Percentiles rank a stretch among this genome's conserved stretches.
Conservation (phyloP, 495 filamentous ascomycete genomes). For the Xylaria acuta region DNA sequence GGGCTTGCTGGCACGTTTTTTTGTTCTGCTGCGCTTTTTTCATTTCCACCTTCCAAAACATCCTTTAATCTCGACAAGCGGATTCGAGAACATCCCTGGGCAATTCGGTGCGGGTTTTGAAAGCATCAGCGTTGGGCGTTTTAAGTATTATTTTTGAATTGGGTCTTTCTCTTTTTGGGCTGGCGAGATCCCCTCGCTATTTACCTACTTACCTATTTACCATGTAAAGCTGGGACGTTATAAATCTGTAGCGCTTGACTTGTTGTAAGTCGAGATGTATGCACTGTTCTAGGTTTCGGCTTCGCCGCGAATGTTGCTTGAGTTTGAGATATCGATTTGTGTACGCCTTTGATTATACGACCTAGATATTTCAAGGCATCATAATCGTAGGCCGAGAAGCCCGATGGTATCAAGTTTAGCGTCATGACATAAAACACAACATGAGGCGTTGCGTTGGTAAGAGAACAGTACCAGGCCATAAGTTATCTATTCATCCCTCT, state of each 20-base stretch:
- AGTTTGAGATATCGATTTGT: neutral
- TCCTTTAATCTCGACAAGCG: conserved; percentile 15
- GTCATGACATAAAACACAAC: too few relatives aligned
- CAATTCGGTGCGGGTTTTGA: neutral
- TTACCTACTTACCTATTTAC: neutral
- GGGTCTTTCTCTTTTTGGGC: neutral
- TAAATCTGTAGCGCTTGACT: conserved; percentile 7
- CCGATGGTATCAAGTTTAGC: too few relatives aligned
- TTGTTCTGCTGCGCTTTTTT: neutral
- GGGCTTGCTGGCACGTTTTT: neutral
- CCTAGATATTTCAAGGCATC: neutral
- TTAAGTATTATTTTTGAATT: conserved; percentile 1
- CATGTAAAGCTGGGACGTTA: neutral
- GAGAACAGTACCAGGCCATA: neutral
- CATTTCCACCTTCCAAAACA: neutral
- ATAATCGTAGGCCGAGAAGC: neutral
- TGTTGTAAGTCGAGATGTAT: neutral
- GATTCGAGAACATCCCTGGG: conserved; percentile 1
- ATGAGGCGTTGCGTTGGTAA: neutral
- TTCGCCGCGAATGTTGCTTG: neutral
- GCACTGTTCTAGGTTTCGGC: neutral
- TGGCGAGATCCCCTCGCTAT: conserved; percentile 1
- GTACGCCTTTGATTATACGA: neutral
- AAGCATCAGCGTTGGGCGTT: conserved; percentile 30
- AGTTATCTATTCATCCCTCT: conserved; percentile 13